A percentile compares a stretch with the other conserved stretches of the same genome.
phyloP scores from a whole-genome alignment of 495 filamentous ascomycete species.

The Venustampulla echinocandica region DNA sequence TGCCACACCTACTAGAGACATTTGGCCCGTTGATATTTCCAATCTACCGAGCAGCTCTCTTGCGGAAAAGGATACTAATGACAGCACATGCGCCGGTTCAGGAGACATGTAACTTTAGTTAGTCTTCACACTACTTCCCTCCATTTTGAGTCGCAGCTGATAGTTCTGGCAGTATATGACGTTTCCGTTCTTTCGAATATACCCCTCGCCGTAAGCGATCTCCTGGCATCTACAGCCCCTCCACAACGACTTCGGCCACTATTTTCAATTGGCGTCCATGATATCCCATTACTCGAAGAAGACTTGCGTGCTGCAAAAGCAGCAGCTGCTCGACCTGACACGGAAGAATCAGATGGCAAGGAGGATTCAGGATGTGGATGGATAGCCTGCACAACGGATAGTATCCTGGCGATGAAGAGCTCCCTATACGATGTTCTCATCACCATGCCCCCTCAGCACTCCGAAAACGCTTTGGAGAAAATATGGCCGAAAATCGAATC shows the following conservation, averaged over 20 bases:
- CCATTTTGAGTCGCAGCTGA: background rate
- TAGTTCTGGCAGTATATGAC: constrained; percentile 65
- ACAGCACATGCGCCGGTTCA: constrained; percentile 78
- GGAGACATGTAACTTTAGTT: constrained; percentile 80
- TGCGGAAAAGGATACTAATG: constrained; percentile 82
- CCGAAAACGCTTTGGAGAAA: constrained; percentile 46
- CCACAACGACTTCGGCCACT: constrained; percentile 68
- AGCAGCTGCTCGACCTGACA: constrained; percentile 12
- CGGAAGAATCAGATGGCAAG: constrained; percentile 11
- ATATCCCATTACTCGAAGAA: constrained; percentile 69
- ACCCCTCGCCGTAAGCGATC: constrained; percentile 50
- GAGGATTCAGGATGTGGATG: constrained; percentile 57
- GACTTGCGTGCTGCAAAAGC: constrained; percentile 34
- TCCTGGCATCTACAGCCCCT: constrained; percentile 52
- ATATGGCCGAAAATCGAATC: constrained; percentile 68
- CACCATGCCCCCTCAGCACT: constrained; percentile 60
- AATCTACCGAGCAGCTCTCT: constrained; percentile 76
- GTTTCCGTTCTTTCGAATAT: constrained; percentile 84
- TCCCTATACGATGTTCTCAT: constrained; percentile 82
- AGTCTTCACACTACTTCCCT: constrained; percentile 7
- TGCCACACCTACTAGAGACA: constrained; percentile 63
- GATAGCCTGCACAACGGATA: constrained; percentile 94
- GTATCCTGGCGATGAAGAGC: constrained; percentile 74
- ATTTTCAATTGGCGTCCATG: constrained; percentile 85
- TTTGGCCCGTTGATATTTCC: constrained; percentile 91